A percentile compares a stretch with the other conserved stretches of the same genome.
Evolutionary conservation across 2,329 filamentous ascomycete genomes (phyloP).

Genomic region (Teratosphaeria zuluensis): DNA sequence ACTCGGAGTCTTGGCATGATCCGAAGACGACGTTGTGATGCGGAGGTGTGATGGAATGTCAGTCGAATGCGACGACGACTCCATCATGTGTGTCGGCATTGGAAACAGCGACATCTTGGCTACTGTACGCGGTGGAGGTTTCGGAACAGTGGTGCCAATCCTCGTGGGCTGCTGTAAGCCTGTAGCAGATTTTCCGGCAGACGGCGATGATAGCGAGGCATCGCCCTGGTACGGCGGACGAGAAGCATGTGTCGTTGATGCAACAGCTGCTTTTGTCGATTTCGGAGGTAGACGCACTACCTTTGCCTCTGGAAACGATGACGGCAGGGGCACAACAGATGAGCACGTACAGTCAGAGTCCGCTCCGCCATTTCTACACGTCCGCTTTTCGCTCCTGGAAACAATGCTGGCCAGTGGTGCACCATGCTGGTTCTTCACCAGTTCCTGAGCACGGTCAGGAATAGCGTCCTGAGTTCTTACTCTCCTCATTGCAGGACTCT

Average conservation of each 20-base stretch:
- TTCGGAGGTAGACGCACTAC: background rate
- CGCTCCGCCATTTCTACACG: background rate
- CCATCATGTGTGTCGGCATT: conserved; percentile 7
- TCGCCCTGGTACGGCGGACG: background rate
- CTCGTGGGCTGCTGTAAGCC: background rate
- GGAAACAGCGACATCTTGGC: conserved; percentile 3
- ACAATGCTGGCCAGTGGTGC: background rate
- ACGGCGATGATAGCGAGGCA: background rate
- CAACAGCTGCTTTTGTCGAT: background rate
- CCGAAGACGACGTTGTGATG: background rate
- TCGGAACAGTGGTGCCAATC: background rate
- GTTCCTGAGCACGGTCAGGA: background rate
- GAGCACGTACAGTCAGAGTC: background rate
- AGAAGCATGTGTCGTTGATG: background rate
- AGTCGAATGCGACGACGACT: conserved; percentile 6
- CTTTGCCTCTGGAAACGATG: background rate
- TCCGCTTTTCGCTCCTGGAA: background rate
- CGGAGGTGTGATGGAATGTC: conserved; percentile 1
- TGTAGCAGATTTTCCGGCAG: background rate
- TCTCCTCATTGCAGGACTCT: background rate
- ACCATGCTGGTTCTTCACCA: background rate
- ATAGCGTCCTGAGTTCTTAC: background rate
- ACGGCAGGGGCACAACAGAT: background rate
- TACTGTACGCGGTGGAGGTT: background rate
- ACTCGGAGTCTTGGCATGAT: background rate